Base-by-base conservation (phyloP, 2,329 filamentous ascomycete genomes). In the Cordyceps cateniannulata region DNA sequence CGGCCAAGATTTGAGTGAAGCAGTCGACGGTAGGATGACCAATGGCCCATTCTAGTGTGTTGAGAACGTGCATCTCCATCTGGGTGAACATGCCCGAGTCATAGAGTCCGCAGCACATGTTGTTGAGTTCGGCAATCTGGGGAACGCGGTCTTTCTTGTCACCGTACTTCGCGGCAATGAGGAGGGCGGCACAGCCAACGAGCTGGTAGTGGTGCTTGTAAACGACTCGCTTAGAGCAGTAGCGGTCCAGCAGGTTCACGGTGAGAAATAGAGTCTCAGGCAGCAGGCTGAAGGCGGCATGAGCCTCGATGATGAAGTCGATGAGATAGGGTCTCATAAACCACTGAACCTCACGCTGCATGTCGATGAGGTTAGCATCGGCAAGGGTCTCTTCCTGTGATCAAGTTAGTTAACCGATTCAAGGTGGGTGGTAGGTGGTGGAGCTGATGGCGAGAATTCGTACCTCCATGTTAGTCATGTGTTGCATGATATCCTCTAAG, bases 1-100 rank as follows among this genome's bases (percentile, higher is more conserved):
- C 84, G 44, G 96, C 84, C 64, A 93, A 91, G 63, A 97, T 79
- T 71, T 96, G 90, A 51, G 96, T 83, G 77, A 97, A 99, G 73
- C 89, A 90, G 75, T 98, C 93, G 66, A 97, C 90, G 29, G 95
- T 98, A 1, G 95, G 93, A 77, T 98, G 93, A 60, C 95, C 95
- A 67, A 99, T 90, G 66, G 88, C 86, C 95, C 95, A 99, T 73
- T 96, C 91, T 62, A 99, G 84, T 1, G 95, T 99, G 77, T 97
- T 96, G 68, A 99, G 84, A 42, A 99, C 93, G 75, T 99, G 95
- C 93, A 96, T 98, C 79, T 99, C 95, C 95, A 99, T 99, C 76
- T 99, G 95, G 12, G 93, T 93, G 78, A 99, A 99, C 95, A 99
- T 99, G 78, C 96, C 93, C 54, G 96, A 92, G 70, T 99, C 95